Evolutionary conservation across 1,284 basidiomycete genomes (phyloP).

Genomic region (Gymnopus androsaceus): DNA sequence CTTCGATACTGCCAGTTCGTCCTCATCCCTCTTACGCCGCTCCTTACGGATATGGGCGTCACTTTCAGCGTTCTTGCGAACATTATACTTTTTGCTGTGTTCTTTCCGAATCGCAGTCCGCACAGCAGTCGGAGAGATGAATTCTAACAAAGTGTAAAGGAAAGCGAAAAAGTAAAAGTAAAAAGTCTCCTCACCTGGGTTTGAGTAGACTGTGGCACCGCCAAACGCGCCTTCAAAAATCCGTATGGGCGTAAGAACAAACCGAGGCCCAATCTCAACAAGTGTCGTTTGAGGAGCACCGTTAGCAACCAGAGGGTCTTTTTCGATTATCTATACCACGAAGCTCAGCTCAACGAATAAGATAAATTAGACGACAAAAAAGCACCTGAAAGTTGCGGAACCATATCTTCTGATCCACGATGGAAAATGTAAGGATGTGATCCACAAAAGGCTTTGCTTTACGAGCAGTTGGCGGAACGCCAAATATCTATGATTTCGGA

Average conservation of each 20-base stretch:
- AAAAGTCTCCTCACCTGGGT: constrained; percentile 69
- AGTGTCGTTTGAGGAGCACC: constrained; percentile 78
- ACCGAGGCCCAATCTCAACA: constrained; percentile 95
- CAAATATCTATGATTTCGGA: constrained; percentile 75
- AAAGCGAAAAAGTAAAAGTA: constrained; percentile 1
- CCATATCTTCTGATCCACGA: constrained; percentile 97
- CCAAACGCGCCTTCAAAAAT: constrained; percentile 98
- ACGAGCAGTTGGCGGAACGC: constrained; percentile 87
- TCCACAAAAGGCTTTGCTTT: constrained; percentile 97
- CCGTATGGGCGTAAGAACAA: constrained; percentile 95
- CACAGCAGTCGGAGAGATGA: constrained; percentile 84
- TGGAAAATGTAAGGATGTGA: constrained; percentile 94
- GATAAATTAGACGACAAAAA: background rate
- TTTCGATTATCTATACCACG: constrained; percentile 67
- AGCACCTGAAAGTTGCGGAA: constrained; percentile 96
- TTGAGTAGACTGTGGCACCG: constrained; percentile 95
- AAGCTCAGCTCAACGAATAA: background rate
- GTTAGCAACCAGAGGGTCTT: constrained; percentile 75
- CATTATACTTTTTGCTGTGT: constrained; percentile 80
- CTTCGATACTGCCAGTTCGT: constrained; percentile 82
- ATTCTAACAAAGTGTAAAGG: constrained; percentile 56
- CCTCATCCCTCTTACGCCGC: constrained; percentile 67
- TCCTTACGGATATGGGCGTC: constrained; percentile 71
- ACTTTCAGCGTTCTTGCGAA: constrained; percentile 77
- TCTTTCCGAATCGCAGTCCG: constrained; percentile 73